These are phyloP conservation scores for Chaetomiaceae sp. DNA, from an alignment of 2,329 filamentous ascomycete genomes.

Conservation along the genomic window DNA sequence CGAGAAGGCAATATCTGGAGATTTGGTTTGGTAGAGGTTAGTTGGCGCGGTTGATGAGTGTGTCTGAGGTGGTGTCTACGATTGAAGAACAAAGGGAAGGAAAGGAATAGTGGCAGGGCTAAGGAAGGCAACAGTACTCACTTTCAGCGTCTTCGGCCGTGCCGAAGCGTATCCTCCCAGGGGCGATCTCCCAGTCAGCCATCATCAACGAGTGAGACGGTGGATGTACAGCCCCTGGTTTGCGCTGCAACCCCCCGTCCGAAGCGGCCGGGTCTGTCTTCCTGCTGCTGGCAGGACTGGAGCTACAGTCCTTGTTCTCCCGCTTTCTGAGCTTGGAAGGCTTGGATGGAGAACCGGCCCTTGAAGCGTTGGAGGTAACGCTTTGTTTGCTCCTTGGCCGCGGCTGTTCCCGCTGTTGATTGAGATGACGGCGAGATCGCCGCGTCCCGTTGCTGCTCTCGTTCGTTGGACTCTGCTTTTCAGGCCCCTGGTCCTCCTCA, in stretches of 20 bases:
- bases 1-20: constrained; percentile 18
- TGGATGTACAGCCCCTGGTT: background rate
- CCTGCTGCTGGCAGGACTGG: background rate
- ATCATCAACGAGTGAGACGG: background rate
- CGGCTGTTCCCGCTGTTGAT: background rate
- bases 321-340: background rate
- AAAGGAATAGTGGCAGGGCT: no score
- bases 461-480: background rate
- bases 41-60: background rate
- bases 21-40: background rate
- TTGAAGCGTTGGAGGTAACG: background rate
- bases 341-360: background rate
- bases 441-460: background rate
- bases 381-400: background rate
- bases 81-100: no score
- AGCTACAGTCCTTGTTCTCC: background rate
- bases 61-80: no score
- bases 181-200: constrained; percentile 20
- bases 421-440: constrained; percentile 1
- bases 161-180: constrained; percentile 11
- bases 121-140: background rate
- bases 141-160: constrained; percentile 2
- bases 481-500: background rate
- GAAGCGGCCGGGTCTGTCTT: background rate
- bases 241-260: background rate